Evolutionary conservation across 345 rosid species (phyloP).

Genomic region (Salix caprea): DNA sequence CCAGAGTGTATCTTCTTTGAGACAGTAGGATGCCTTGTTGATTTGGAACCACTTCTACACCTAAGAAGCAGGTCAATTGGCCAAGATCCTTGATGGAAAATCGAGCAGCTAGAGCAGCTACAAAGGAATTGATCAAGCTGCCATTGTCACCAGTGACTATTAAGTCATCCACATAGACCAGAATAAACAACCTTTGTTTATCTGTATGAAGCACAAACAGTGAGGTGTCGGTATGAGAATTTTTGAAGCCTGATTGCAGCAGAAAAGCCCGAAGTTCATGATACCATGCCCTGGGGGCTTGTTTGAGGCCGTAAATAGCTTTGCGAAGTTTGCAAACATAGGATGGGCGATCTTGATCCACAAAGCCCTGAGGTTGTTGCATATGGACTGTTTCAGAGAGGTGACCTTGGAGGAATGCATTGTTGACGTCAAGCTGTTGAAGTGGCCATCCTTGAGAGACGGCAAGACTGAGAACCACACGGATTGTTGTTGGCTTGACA

Average conservation of each 20-base stretch:
- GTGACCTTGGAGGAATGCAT: neutral
- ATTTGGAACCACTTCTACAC: neutral
- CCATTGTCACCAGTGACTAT: fast-evolving
- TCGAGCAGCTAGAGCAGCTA: neutral
- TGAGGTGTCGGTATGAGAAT: fast-evolving
- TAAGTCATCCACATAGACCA: neutral
- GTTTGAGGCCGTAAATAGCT: neutral
- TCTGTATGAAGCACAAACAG: fast-evolving
- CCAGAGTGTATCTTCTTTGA: neutral
- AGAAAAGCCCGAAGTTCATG: too few species aligned
- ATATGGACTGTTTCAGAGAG: neutral
- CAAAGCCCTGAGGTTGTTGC: neutral
- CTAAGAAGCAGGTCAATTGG: too few species aligned
- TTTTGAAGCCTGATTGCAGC: neutral
- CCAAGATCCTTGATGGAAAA: neutral
- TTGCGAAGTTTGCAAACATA: neutral
- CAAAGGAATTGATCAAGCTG: fast-evolving
- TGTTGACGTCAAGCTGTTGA: neutral
- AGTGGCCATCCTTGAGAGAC: neutral
- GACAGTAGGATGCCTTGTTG: fast-evolving
- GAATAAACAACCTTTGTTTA: neutral
- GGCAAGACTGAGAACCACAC: neutral
- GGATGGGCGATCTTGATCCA: fast-evolving
- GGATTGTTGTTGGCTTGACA: neutral
- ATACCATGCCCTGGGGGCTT: neutral